phyloP scores from a whole-genome alignment of 805 yeast genomes.

The Brettanomyces bruxellensis region DNA sequence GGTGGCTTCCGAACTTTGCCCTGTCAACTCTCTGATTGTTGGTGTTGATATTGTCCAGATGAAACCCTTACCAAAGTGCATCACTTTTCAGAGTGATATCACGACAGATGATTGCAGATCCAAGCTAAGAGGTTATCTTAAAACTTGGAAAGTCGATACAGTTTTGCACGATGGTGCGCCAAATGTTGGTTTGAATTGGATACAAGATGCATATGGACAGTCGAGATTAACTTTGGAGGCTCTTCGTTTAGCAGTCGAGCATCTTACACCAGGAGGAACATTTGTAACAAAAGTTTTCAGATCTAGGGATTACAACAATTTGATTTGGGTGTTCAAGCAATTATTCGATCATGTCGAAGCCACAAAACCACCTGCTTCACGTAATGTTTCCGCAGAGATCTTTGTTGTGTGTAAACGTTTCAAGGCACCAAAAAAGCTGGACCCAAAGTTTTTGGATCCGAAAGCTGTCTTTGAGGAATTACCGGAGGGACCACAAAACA shows the following conservation, averaged over 20 bases:
- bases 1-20: constrained; percentile 91
- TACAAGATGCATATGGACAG: constrained; percentile 98
- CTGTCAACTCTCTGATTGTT: constrained; percentile 83
- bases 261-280: constrained; percentile 84
- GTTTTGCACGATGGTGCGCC: constrained; percentile 99
- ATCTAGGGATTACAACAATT: constrained; percentile 95
- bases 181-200: constrained; percentile 99
- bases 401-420: constrained; percentile 94
- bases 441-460: constrained; percentile 87
- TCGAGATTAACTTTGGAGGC: constrained; percentile 94
- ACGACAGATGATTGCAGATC: constrained; percentile 98
- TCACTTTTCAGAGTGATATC: constrained; percentile 92
- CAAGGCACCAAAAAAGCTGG: constrained; percentile 92
- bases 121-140: constrained; percentile 87
- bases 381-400: constrained; percentile 98
- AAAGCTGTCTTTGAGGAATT: constrained; percentile 91
- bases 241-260: constrained; percentile 87
- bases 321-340: constrained; percentile 97
- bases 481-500: constrained; percentile 61
- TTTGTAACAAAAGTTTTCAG: constrained; percentile 95
- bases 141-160: constrained; percentile 98
- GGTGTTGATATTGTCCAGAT: constrained; percentile 99
- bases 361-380: constrained; percentile 97
- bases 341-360: constrained; percentile 95
- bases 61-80: constrained; percentile 90